Conservation (phyloP, 2,329 filamentous ascomycete species). For the Fusarium virguliforme region DNA sequence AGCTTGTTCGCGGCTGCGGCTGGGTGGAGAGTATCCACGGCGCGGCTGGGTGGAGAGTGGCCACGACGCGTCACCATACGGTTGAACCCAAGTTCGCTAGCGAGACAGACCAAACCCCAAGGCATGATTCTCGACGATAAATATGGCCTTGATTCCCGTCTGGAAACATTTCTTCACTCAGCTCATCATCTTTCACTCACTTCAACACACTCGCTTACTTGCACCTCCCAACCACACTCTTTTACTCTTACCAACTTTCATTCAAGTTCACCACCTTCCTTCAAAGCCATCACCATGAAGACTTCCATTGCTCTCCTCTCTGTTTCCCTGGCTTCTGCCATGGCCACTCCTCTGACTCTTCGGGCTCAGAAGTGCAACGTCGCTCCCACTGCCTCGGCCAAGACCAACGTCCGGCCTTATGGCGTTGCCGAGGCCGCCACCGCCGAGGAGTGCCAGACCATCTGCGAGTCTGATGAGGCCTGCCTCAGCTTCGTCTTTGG, state of each 20-base stretch:
- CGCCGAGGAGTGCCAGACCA: slow-evolving; percentile 10
- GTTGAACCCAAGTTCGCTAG: neutral
- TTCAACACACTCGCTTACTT: slow-evolving; percentile 12
- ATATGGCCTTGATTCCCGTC: neutral
- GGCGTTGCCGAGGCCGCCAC: neutral
- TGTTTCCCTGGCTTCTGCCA: slow-evolving; percentile 9
- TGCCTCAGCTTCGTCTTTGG: slow-evolving; percentile 12
- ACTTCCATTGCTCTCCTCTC: slow-evolving; percentile 11
- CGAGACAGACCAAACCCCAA: neutral
- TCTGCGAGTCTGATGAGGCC: slow-evolving; percentile 8
- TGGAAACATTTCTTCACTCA: neutral
- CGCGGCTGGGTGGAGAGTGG: slow-evolving; percentile 4
- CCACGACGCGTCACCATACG: slow-evolving; percentile 12
- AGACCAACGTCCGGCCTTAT: neutral
- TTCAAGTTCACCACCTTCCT: neutral
- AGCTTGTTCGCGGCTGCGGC: neutral
- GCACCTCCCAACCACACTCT: slow-evolving; percentile 4
- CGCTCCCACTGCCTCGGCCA: slow-evolving; percentile 9
- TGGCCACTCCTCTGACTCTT: slow-evolving; percentile 5
- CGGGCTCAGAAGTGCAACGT: slow-evolving; percentile 14
- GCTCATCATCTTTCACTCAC: neutral
- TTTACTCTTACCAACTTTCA: slow-evolving; percentile 6
- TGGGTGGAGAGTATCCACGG: slow-evolving; percentile 5
- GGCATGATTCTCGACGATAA: slow-evolving; percentile 7
- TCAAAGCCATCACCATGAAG: slow-evolving; percentile 14